Base-by-base conservation (phyloP, 371 early-diverging fungal species). In the Mucor saturninus region DNA sequence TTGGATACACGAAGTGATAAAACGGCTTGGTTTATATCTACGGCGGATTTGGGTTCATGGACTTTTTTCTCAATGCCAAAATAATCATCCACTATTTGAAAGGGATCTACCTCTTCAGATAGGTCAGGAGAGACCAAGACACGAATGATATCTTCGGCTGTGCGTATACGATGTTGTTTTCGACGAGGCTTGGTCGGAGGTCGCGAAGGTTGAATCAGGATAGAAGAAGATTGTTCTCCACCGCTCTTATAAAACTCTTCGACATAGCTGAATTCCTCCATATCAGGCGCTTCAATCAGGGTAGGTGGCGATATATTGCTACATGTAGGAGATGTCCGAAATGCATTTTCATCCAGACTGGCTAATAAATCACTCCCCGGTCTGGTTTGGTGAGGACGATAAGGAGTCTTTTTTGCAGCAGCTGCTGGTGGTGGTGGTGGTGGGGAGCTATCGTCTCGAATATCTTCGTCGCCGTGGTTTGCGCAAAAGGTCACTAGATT, bases 311-410 rank as follows among this genome's bases (percentile, higher is more conserved):
- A 59, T 3, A 62, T 39, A 8, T 69, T 59, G 4, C 13, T 13
- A 30, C 50, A 30, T 8, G 50, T 50, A 0, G 65, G 55, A 0
- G 53, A 32, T 4, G 54, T 21, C 40, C 56, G 57, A 65, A 89
- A 89, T 10, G 89, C 89, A 29, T 79, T 73, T 50, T 87, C 86
- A 62, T 89, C 89, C 13, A 89, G 42, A 39, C 84, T 85, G 10
- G 82, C 81, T 60, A 81, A 54, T 70, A 81, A 72, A 52, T 78
- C 65, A 37, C 62, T 64, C 15, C 46, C 46, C 8, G 46, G 8
- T 49, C 64, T 59, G 28, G 37, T 59, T 13, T 48, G 49, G 39
- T 59, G 59, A 32, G 3, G 56, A 5, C 45, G 39, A 37, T 43
- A 50, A 31, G 46, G 14, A 30, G 48, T 29, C 15, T 43, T 52